A percentile compares a stretch with the other conserved stretches of the same genome.
Conservation (phyloP, 257 asterid genomes). For the Scutellaria minor region DNA sequence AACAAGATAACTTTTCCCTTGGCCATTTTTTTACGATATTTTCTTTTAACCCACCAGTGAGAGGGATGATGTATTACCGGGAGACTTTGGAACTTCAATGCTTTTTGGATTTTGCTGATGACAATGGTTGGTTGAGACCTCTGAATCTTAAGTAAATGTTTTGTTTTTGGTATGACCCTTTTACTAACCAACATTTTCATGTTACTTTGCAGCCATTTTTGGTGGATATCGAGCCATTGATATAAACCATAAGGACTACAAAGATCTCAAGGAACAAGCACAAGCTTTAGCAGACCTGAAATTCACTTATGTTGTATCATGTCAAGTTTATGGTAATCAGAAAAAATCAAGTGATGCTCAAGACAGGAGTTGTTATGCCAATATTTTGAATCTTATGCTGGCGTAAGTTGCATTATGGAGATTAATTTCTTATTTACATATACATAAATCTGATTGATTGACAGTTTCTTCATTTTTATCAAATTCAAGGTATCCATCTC, state of each 20-base stretch:
- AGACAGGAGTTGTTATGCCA: constrained; percentile 77
- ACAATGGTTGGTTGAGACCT: constrained; percentile 63
- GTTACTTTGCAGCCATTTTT: constrained; percentile 64
- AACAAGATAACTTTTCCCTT: constrained; percentile 6
- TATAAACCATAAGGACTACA: constrained; percentile 53
- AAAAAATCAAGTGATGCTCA: constrained; percentile 76
- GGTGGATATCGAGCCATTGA: constrained; percentile 85
- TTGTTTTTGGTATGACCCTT: not conserved
- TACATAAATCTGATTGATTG: constrained; percentile 22
- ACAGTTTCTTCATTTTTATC: constrained; percentile 18
- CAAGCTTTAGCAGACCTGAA: constrained; percentile 96
- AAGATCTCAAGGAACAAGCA: constrained; percentile 64
- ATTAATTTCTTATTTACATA: constrained; percentile 1
- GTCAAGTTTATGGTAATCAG: constrained; percentile 95
- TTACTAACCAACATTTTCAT: constrained; percentile 18
- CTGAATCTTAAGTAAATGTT: constrained; percentile 18
- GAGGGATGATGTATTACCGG: constrained; percentile 99
- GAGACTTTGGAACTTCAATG: constrained; percentile 93
- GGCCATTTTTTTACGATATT: not conserved
- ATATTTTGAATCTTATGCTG: constrained; percentile 91
- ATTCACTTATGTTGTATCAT: constrained; percentile 96
- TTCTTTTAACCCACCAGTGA: constrained; percentile 52
- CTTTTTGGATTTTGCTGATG: constrained; percentile 90
- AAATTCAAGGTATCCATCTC: constrained; percentile 80
- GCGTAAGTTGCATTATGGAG: constrained; percentile 60